Percentiles rank a stretch among this genome's conserved stretches.
Evolutionary conservation across 352 stramenopile genomes (phyloP).

Genomic region (Albugo candida): DNA sequence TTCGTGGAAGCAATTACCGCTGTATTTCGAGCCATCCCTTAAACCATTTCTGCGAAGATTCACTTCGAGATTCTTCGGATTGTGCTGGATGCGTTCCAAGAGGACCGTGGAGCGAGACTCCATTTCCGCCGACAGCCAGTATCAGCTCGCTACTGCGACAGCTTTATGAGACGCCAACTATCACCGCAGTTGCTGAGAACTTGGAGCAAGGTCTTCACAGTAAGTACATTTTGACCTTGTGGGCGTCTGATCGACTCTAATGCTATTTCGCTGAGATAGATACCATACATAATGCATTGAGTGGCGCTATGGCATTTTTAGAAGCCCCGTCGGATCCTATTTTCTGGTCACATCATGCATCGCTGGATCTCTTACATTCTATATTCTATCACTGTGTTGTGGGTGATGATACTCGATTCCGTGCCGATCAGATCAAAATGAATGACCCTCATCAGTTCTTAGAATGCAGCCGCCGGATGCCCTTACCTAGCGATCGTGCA

Average conservation of each 20-base stretch:
- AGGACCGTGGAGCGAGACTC: conserved; percentile 26
- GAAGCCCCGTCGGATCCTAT: conserved; percentile 67
- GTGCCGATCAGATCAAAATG: conserved; percentile 27
- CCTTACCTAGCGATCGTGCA: conserved; percentile 13
- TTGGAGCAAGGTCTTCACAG: conserved; percentile 59
- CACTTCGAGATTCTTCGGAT: conserved; percentile 11
- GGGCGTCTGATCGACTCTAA: neutral
- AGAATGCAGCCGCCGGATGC: conserved; percentile 22
- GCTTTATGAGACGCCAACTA: conserved; percentile 45
- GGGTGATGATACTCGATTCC: conserved; percentile 15
- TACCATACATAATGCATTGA: conserved; percentile 58
- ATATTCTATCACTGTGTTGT: conserved; percentile 73
- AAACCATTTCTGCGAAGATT: conserved; percentile 66
- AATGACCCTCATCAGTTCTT: conserved; percentile 37
- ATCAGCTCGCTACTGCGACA: conserved; percentile 57
- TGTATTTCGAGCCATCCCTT: conserved; percentile 25
- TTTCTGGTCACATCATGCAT: conserved; percentile 72
- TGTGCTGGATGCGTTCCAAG: conserved; percentile 55
- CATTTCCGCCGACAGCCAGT: conserved; percentile 42
- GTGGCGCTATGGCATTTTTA: conserved; percentile 42
- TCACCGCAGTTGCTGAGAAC: conserved; percentile 35
- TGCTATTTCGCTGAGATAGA: conserved; percentile 15
- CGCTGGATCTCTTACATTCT: conserved; percentile 66
- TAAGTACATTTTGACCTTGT: conserved; percentile 12
- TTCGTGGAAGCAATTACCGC: conserved; percentile 14